Base-by-base conservation (phyloP, 2,329 filamentous ascomycete species). In the Exophiala sp. region DNA sequence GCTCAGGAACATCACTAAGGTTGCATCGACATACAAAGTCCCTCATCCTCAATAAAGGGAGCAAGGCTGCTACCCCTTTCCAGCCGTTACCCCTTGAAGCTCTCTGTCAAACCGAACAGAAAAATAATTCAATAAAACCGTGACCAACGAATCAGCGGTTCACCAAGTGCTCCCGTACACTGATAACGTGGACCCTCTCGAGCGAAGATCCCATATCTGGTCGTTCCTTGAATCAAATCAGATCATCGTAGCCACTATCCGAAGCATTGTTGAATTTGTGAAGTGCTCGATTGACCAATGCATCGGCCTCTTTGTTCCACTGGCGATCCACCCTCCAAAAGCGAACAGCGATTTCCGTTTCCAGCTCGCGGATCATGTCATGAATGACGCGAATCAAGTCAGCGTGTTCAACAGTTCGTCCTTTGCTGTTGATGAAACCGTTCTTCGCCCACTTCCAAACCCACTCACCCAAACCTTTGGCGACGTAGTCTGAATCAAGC, bases 301-400 rank as follows among this genome's bases (percentile, higher is more conserved):
- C 54, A 58, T 76, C 72, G 0, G 75, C 75, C 27, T 59, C 52
- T 1, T 23, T 43, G 56, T 78, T 79, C 60, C 56, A 67, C 11
- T 69, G 63, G 30, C 69, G 65, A 2, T 68, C 67, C 27, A 79
- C 74, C 41, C 58, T 64, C 75, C 75, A 79, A 56, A 79, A 71
- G 32, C 65, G 53, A n/a, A 78, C 62, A 5, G 57, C 48, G 19
- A 75, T 30, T 0, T 68, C 56, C 2, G 64, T 51, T 52, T 73
- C 70, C 1, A 70, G 52, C 45, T 73, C 67, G 10, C 23, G 51
- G 46, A 60, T 57, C 7, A 45, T 50, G 0, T 66, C 66, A 8
- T 78, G 63, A 2, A 80, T 60, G 11, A 63, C 53, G 58, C 78
- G 63, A 75, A 78, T 81, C 18, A 80, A 53, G 52, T 81, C 76